These are phyloP conservation scores for Ascochyta viciae-villosae DNA, from an alignment of 2,329 filamentous ascomycete genomes.

Conservation along the genomic window DNA sequence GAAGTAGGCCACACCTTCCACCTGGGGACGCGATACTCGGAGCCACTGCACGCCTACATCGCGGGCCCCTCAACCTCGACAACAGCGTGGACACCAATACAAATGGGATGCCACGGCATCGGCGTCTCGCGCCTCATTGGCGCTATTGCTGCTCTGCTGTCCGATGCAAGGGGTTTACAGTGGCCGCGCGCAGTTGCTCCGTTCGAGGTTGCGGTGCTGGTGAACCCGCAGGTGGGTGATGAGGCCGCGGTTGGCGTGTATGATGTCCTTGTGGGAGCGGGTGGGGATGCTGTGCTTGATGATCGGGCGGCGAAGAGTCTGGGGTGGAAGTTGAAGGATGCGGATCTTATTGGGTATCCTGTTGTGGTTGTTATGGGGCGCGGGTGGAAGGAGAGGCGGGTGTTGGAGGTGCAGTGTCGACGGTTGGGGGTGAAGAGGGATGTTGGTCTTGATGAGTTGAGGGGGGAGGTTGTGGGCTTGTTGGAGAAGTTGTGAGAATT, in stretches of 20 bases:
- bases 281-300: conserved; percentile 46
- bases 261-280: conserved; percentile 58
- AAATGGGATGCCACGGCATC: conserved; percentile 98
- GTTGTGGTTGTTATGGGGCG: conserved; percentile 78
- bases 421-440: conserved; percentile 68
- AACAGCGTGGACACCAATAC: conserved; percentile 62
- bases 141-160: conserved; percentile 78
- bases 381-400: conserved; percentile 41
- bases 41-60: conserved; percentile 72
- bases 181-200: conserved; percentile 91
- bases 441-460: conserved; percentile 61
- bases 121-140: conserved; percentile 90
- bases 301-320: conserved; percentile 63
- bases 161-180: conserved; percentile 73
- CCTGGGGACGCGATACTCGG: conserved; percentile 86
- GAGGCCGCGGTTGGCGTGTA: conserved; percentile 66
- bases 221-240: conserved; percentile 54
- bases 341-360: conserved; percentile 87
- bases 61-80: conserved; percentile 50
- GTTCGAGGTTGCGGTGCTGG: conserved; percentile 75
- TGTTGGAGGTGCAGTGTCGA: conserved; percentile 81
- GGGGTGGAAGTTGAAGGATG: conserved; percentile 88
- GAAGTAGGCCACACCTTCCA: conserved; percentile 97
- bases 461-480: conserved; percentile 47
- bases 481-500: conserved; percentile 26